phyloP scores from a whole-genome alignment of 1,284 basidiomycete genomes.

The Trichosporon asahii region DNA sequence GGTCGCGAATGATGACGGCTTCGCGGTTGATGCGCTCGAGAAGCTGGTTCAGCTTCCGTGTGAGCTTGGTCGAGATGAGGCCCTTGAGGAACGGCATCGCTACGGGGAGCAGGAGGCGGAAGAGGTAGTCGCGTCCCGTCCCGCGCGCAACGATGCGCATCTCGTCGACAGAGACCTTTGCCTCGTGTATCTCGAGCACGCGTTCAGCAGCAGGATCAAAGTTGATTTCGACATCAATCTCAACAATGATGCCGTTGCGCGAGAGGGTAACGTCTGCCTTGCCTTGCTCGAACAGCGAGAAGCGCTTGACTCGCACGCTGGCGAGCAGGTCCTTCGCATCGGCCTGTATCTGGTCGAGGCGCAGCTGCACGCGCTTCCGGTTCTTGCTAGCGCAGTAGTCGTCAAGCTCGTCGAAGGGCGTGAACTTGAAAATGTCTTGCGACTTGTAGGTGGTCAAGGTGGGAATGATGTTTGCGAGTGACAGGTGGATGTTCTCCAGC shows the following conservation, averaged over 20 bases:
- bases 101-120: background rate
- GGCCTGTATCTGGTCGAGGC: slow-evolving; percentile 17
- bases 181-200: slow-evolving; percentile 9
- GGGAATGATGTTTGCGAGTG: slow-evolving; percentile 20
- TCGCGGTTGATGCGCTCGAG: slow-evolving; percentile 5
- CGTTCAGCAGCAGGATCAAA: background rate
- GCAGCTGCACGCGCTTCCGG: background rate
- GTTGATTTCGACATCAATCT: slow-evolving; percentile 18
- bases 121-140: slow-evolving; percentile 12
- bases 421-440: slow-evolving; percentile 11
- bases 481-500: slow-evolving; percentile 21
- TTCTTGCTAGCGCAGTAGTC: background rate
- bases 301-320: slow-evolving; percentile 2
- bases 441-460: slow-evolving; percentile 12
- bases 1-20: slow-evolving; percentile 7
- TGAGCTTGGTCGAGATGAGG: background rate
- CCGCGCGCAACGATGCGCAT: background rate
- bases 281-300: slow-evolving; percentile 73
- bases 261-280: slow-evolving; percentile 16
- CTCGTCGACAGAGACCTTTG: slow-evolving; percentile 19
- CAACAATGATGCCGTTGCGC: slow-evolving; percentile 12
- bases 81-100: slow-evolving; percentile 16
- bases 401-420: slow-evolving; percentile 13
- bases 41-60: background rate
- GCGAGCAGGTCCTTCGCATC: slow-evolving; percentile 15